These are phyloP conservation scores for Austroboletus olivaceoglutinosus DNA, from an alignment of 1,284 basidiomycete genomes.

Conservation along the genomic window DNA sequence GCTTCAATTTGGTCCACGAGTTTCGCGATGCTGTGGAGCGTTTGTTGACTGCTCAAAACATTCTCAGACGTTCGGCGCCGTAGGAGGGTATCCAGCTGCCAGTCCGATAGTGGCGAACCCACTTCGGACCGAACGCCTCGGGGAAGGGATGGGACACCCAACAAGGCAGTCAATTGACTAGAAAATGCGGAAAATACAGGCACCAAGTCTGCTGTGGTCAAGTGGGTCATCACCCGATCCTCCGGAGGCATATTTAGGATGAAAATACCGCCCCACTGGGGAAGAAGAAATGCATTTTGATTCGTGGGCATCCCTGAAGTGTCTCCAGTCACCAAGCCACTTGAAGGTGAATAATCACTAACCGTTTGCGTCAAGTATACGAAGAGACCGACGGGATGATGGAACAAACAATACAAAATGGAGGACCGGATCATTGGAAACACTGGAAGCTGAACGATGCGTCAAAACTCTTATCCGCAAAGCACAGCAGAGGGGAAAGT, in stretches of 20 bases:
- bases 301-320: constrained; percentile 42
- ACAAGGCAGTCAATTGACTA: constrained; percentile 70
- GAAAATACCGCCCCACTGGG: constrained; percentile 94
- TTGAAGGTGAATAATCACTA: constrained; percentile 13
- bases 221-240: constrained; percentile 27
- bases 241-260: constrained; percentile 64
- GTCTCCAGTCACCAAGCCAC: constrained; percentile 8
- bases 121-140: constrained; percentile 34
- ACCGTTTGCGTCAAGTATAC: constrained; percentile 64
- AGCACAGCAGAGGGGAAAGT: constrained; percentile 22
- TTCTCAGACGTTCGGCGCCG: constrained; percentile 76
- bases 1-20: constrained; percentile 83
- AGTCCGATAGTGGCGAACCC: constrained; percentile 49
- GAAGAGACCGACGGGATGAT: constrained; percentile 65
- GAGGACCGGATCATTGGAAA: constrained; percentile 87
- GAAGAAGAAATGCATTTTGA: constrained; percentile 80
- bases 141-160: constrained; percentile 75
- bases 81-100: constrained; percentile 79
- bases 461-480: constrained; percentile 11
- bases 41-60: constrained; percentile 64
- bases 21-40: constrained; percentile 76
- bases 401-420: constrained; percentile 94
- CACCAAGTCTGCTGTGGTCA: constrained; percentile 48
- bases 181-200: constrained; percentile 71
- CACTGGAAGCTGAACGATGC: constrained; percentile 60